Evolutionary conservation across 257 asterid species (phyloP), one percentile per base, ranked within the genome.

Genomic region (Cordia subcordata): DNA sequence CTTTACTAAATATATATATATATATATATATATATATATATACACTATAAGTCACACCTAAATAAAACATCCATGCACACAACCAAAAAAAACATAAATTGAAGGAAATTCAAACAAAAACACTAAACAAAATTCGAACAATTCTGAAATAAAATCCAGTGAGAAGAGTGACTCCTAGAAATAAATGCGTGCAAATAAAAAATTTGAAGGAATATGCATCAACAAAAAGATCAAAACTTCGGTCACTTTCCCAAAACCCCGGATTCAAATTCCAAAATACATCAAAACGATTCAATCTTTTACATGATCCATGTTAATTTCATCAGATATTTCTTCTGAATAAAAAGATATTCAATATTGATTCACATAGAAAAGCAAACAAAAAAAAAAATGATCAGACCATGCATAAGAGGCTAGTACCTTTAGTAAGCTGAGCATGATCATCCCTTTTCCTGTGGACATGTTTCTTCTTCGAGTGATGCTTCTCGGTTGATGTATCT

Each of bases 401-500:
- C 55, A 54, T 6, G 57, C 40, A 14, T 53, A n/a, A 40, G 22
- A 46, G 15, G 37, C 18, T 44, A 37, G 56, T 77, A 89, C 70
- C 69, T 65, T 79, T 72, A 40, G 55, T 67, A 61, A 63, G 63
- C 13, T 68, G 64, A 42, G 54, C 56, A 63, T 63, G 82, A 73
- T 82, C 85, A 50, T 71, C 74, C 21, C 61, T 55, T 62, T 42
- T 27, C 6, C 58, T 72, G 21, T 27, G 12, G 14, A 67, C 80
- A 70, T 69, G 57, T 45, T 56, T 54, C 39, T 66, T 69, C 55
- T 62, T 75, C 68, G 62, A 73, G 21, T 65, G 57, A 11, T 77
- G 60, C 57, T 68, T 75, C 73, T 74, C 76, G 8, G 55, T 51
- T 18, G 92, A 75, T 61, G 90, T 68, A 65, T 78, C 86, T 19